These are phyloP conservation scores for Rehmannia glutinosa DNA, from an alignment of 257 asterid species.

Conservation along the genomic window DNA sequence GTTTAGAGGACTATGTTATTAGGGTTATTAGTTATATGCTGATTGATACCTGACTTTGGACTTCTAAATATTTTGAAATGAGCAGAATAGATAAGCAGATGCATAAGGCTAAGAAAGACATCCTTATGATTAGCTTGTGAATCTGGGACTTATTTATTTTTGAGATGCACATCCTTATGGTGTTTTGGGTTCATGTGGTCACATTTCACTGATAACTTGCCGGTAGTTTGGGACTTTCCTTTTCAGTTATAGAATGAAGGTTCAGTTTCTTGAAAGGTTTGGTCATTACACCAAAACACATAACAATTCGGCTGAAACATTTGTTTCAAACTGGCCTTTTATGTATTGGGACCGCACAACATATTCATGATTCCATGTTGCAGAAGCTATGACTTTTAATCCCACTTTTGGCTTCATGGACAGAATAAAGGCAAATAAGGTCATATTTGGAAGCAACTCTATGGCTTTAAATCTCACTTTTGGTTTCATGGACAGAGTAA, in stretches of 20 bases:
- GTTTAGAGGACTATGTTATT: neutral
- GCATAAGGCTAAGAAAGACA: neutral
- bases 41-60: neutral
- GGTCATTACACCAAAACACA: neutral
- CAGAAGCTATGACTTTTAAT: neutral
- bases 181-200: neutral
- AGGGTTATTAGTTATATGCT: neutral
- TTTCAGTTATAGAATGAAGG: neutral
- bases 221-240: neutral
- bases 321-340: neutral
- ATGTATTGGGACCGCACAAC: neutral
- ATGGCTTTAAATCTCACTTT: neutral
- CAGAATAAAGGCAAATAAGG: neutral
- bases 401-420: neutral
- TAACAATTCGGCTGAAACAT: neutral
- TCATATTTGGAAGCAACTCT: neutral
- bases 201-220: slow-evolving; percentile 6
- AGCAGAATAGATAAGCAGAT: neutral
- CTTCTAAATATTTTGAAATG: neutral
- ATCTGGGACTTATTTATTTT: neutral
- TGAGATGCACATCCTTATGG: neutral
- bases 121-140: neutral
- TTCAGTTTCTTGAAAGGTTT: neutral
- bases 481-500: neutral
- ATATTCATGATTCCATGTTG: neutral